These are phyloP conservation scores for Phallus indusiatus DNA, from an alignment of 768 basidiomycete species.

Conservation along the genomic window DNA sequence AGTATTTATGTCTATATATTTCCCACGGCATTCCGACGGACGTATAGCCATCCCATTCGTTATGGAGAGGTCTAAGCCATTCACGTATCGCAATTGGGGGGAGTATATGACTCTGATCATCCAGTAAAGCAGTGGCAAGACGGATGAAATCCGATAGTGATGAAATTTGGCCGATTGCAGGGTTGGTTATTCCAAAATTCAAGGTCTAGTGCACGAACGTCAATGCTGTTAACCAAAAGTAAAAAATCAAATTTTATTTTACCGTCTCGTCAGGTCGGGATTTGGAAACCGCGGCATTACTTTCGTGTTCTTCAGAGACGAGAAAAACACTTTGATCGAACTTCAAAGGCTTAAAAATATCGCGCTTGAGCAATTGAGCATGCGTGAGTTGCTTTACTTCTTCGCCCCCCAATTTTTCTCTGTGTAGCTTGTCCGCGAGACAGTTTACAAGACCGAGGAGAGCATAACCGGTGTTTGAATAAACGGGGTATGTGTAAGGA, in stretches of 20 bases:
- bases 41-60: too few relatives aligned
- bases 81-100: too few relatives aligned
- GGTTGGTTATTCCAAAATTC: conserved; percentile 31
- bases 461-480: conserved; percentile 30
- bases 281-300: conserved; percentile 28
- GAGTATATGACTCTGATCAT: conserved; percentile 8
- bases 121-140: conserved; percentile 36
- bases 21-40: too few relatives aligned
- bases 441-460: conserved; percentile 26
- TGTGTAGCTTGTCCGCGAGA: conserved; percentile 12
- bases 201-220: conserved; percentile 23
- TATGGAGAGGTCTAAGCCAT: too few relatives aligned
- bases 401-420: too few relatives aligned
- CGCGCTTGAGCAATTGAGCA: conserved; percentile 35
- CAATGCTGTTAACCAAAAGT: not conserved
- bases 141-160: conserved; percentile 37
- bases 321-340: conserved; percentile 37
- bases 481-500: conserved; percentile 35
- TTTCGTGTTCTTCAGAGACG: conserved; percentile 26
- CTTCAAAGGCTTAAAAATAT: conserved; percentile 40
- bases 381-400: conserved; percentile 18
- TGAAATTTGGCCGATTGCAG: conserved; percentile 42
- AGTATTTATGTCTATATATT: too few relatives aligned
- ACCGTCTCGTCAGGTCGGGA: conserved; percentile 2
- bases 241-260: conserved; percentile 12